Base-by-base conservation (phyloP, 768 basidiomycete genomes). In the Amanita pseudoporphyria region DNA sequence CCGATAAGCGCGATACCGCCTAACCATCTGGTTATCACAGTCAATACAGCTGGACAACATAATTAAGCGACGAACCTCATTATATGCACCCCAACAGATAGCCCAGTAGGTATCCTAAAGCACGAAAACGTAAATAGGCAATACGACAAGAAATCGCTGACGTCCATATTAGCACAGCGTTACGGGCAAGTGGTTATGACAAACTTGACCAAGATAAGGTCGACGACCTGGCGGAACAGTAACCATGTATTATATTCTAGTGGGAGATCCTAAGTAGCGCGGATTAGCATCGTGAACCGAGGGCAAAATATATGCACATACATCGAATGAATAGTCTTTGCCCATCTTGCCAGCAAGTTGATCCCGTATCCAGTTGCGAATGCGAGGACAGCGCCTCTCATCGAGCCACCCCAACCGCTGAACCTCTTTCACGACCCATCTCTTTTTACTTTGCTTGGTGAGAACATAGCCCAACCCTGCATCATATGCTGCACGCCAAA, bases 201-300 rank as follows among this genome's bases (percentile, higher is more conserved):
- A 47, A 55, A 96, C 92, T 98, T 98, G 61, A 98, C 77, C 36
- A 99, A 75, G 59, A 98, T 97, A 22, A 96, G 79, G 65, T 98
- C 95, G 18, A 98, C 95, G n/a, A 81, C 70, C 64, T 96, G 92
- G 44, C 95, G 82, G 66, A 97, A 99, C 52, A 97, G 74, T 26
- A 99, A 73, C 96, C 95, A 99, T 0, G 89, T 79, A 58, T 97
- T 98, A 67, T 95, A 97, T 64, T 97, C 94, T 33, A 91, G 62
- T 0, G 94, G 94, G 13, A 95, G 76, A 45, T 87, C 81, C 90
- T 93, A 40, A 35, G 5, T 22, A 49, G 16, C 51, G 35, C 40
- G 47, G 31, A 36, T 49, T 16, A 47, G 42, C 18, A 46, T 36
- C 43, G 41, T 47, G 37, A 49, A 38, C 28, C 16, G 45, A 52